phyloP scores from a whole-genome alignment of 225 moss, liverwort and hornwort species.

The Sphagnum tenellum region DNA sequence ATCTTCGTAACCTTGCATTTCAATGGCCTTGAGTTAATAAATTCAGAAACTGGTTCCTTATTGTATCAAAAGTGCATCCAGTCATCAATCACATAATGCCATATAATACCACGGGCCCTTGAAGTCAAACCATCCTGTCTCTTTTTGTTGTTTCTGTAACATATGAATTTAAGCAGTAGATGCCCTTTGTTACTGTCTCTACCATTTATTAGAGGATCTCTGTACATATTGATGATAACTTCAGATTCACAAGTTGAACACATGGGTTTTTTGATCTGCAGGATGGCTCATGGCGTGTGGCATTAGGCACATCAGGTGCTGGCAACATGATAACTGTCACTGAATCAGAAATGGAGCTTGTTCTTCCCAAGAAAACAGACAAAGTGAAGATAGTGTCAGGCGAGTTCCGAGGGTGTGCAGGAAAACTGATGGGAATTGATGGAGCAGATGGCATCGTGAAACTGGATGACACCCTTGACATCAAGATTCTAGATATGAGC shows the following conservation, averaged over 20 bases:
- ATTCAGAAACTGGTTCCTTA: too few species aligned
- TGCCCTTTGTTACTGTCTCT: not conserved
- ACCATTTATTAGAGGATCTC: too few species aligned
- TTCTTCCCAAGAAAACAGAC: slow-evolving; percentile 85
- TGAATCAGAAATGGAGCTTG: slow-evolving; percentile 79
- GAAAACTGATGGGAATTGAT: slow-evolving; percentile 94
- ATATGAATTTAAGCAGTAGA: not conserved
- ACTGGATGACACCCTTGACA: slow-evolving; percentile 87
- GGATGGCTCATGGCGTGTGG: slow-evolving; percentile 82
- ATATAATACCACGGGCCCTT: too few species aligned
- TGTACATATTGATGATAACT: too few species aligned
- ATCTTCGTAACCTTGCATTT: too few species aligned
- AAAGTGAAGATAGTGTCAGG: slow-evolving; percentile 88
- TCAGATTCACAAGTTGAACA: too few species aligned
- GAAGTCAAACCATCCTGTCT: not conserved
- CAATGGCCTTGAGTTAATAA: too few species aligned
- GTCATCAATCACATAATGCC: too few species aligned
- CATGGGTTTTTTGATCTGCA: slow-evolving; percentile 12
- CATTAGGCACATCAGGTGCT: slow-evolving; percentile 60
- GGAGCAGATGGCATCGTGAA: slow-evolving; percentile 98
- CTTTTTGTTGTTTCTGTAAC: not conserved
- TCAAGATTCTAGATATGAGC: slow-evolving; percentile 98
- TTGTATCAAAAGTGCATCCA: too few species aligned
- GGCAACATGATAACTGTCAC: slow-evolving; percentile 49
- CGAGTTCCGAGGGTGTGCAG: slow-evolving; percentile 72